phyloP scores from a whole-genome alignment of 1,139 yeast species.

The Taphrina flavorubra region DNA sequence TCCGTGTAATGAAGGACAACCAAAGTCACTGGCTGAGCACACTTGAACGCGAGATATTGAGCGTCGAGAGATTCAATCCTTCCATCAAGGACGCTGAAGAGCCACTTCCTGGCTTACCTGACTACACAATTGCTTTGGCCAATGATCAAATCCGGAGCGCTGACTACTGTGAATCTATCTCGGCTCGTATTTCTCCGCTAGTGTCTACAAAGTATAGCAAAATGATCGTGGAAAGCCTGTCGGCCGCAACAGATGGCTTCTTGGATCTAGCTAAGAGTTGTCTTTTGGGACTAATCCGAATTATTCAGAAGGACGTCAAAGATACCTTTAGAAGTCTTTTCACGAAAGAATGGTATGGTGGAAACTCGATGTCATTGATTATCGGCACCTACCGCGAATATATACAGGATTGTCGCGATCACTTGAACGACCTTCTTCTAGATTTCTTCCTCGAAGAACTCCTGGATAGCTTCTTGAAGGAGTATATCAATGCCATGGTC shows the following conservation, averaged over 20 bases:
- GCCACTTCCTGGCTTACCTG: conserved; percentile 69
- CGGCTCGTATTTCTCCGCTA: conserved; percentile 66
- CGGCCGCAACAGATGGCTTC: conserved; percentile 72
- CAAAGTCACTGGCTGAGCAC: conserved; percentile 52
- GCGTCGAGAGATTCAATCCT: conserved; percentile 56
- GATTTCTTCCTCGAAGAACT: conserved; percentile 62
- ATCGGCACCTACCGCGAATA: conserved; percentile 51
- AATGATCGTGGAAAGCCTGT: conserved; percentile 63
- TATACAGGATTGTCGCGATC: conserved; percentile 57
- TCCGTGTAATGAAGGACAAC: conserved; percentile 64
- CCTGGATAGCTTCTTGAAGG: conserved; percentile 58
- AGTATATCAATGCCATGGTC: conserved; percentile 58
- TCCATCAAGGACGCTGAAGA: conserved; percentile 52
- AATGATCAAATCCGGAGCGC: conserved; percentile 89
- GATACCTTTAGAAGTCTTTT: conserved; percentile 59
- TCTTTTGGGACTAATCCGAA: conserved; percentile 65
- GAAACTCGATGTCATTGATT: conserved; percentile 49
- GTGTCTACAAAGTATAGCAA: conserved; percentile 70
- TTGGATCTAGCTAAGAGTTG: conserved; percentile 76
- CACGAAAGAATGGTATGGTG: conserved; percentile 57
- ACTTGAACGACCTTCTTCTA: conserved; percentile 59
- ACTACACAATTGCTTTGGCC: conserved; percentile 81
- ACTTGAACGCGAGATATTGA: conserved; percentile 62
- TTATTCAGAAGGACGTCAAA: conserved; percentile 73
- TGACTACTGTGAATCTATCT: conserved; percentile 74